Evolutionary conservation across 805 yeast genomes (phyloP), one percentile per base, ranked within the genome.

Genomic region (Wickerhamiella brachini): DNA sequence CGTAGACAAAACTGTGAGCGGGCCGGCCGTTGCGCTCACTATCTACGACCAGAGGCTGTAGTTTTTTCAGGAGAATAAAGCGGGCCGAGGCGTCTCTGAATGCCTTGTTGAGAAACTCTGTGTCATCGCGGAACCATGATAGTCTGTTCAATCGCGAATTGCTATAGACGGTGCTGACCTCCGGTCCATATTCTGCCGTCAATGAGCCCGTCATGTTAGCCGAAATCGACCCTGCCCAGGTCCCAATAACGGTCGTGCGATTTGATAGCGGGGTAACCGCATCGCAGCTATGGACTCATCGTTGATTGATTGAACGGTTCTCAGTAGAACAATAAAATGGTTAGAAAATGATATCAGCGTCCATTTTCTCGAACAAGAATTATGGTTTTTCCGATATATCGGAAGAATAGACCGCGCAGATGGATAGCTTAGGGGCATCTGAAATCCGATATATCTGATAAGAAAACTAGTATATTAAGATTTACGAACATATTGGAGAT

Each of bases 61-160:
- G 58, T 21, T 58, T 53, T 24, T 56, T 45, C 50, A 69, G 65
- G 45, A 77, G 73, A 2, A 83, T 61, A 52, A 81, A 75, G 49
- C 76, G 65, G 1, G 85, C 66, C 2, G 73, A 64, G 2, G 71
- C 68, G 53, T 75, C 77, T 21, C 55, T 56, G 18, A 76, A 63
- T 5, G 80, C 76, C 42, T 62, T 59, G 47, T 66, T 56, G 34
- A 83, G 72, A 57, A 80, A 80, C 26, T 69, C 73, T 17, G 65
- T 45, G 60, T 82, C 77, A 22, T 76, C 76, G 38, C 90, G 67
- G 48, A 82, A 65, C 57, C 81, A 83, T 17, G 83, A 75, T 5
- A 83, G 77, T 52, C 90, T 66, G 62, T 82, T 80, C 51, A 83
- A 67, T 5, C 76, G 77, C 53, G 71, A 77, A 15, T 73, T 73